Conservation (phyloP, 2,329 filamentous ascomycete species). For the Apiospora malaysiana region DNA sequence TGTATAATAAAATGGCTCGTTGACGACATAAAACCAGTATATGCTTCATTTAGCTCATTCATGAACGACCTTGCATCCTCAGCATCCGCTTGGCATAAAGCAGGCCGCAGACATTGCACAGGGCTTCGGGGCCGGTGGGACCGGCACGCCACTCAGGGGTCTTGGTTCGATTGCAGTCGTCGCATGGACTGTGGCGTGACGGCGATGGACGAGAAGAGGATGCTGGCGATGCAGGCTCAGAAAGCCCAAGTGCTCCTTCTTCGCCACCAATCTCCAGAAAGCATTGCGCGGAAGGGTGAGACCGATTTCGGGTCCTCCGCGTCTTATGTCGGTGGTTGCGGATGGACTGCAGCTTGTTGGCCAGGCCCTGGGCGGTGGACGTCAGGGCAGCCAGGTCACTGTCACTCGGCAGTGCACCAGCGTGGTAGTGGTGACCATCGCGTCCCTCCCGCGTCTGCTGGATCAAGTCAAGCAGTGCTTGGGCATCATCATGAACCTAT, state of each 20-base stretch:
- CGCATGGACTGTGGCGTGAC: background rate
- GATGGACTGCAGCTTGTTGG: conserved; percentile 9
- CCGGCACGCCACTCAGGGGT: conserved; percentile 79
- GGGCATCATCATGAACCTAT: background rate
- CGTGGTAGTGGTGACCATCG: background rate
- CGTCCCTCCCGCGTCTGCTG: background rate
- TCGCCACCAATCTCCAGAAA: background rate
- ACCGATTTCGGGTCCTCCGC: background rate
- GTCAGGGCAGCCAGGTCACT: background rate
- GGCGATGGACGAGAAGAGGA: background rate
- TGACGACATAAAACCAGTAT: background rate
- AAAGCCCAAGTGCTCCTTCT: background rate
- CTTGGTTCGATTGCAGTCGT: conserved; percentile 69
- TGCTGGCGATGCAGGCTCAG: background rate
- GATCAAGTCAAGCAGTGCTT: background rate
- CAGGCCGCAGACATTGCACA: conserved; percentile 77
- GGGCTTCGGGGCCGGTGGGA: conserved; percentile 73
- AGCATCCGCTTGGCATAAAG: conserved; percentile 41
- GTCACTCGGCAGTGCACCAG: background rate
- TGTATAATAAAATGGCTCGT: background rate
- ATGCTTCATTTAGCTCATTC: background rate
- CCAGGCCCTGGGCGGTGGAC: background rate
- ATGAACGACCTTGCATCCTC: background rate
- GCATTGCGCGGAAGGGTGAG: background rate
- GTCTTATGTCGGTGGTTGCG: background rate